These are phyloP conservation scores for Fusarium sulawesiense DNA, from an alignment of 2,329 filamentous ascomycete genomes.

Conservation along the genomic window DNA sequence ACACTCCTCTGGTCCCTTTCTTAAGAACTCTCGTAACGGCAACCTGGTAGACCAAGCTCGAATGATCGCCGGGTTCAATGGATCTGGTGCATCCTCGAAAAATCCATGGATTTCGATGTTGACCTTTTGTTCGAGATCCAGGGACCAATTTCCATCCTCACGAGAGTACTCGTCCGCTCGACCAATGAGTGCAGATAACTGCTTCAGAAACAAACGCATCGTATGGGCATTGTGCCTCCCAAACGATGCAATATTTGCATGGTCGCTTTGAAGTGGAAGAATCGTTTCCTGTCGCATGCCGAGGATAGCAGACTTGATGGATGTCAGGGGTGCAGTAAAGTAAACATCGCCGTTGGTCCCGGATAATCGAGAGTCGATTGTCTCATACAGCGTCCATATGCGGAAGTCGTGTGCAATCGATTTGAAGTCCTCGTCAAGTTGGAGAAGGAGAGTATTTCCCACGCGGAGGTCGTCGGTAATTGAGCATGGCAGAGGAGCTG, in stretches of 20 bases:
- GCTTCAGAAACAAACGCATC: slow-evolving; percentile 55
- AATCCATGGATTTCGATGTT: slow-evolving; percentile 69
- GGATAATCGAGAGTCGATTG: slow-evolving; percentile 67
- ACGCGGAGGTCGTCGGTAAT: slow-evolving; percentile 64
- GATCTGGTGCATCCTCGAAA: slow-evolving; percentile 63
- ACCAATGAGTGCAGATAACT: slow-evolving; percentile 49
- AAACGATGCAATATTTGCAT: slow-evolving; percentile 66
- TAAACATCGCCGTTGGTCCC: slow-evolving; percentile 60
- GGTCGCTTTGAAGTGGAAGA: slow-evolving; percentile 65
- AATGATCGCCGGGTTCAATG: slow-evolving; percentile 51
- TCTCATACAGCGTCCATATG: slow-evolving; percentile 73
- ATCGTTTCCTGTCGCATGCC: slow-evolving; percentile 64
- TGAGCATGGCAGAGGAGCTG: slow-evolving; percentile 61
- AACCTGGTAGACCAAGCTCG: slow-evolving; percentile 64
- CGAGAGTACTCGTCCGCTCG: slow-evolving; percentile 49
- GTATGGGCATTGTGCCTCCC: slow-evolving; percentile 62
- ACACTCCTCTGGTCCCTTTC: slow-evolving; percentile 66
- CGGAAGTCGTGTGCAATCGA: slow-evolving; percentile 67
- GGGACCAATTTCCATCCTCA: slow-evolving; percentile 54
- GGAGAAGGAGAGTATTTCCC: slow-evolving; percentile 60
- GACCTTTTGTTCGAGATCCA: slow-evolving; percentile 64
- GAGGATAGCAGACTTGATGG: slow-evolving; percentile 65
- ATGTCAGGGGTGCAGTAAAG: slow-evolving; percentile 69
- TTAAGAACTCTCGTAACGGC: slow-evolving; percentile 65
- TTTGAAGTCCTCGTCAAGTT: slow-evolving; percentile 66